Evolutionary conservation across 495 filamentous ascomycete species (phyloP).

Genomic region (Xylaria palmicola): DNA sequence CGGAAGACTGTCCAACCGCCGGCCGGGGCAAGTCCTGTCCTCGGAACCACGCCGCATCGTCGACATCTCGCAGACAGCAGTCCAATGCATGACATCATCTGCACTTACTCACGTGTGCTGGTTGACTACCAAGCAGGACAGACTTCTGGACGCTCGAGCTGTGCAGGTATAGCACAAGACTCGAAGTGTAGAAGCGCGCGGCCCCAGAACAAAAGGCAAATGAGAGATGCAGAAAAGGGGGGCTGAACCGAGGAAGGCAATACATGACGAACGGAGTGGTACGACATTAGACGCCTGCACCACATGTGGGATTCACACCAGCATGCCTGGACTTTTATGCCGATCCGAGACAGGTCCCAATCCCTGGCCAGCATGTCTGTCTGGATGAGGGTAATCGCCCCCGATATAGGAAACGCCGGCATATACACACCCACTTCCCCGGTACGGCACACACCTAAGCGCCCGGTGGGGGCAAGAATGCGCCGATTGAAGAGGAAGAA

Average conservation of each 20-base stretch:
- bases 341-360: background rate
- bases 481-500: background rate
- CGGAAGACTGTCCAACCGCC: too few relatives aligned
- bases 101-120: background rate
- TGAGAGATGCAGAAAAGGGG: conserved; percentile 1
- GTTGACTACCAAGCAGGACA: background rate
- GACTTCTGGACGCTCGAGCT: background rate
- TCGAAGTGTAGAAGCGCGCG: background rate
- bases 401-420: background rate
- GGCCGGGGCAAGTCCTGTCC: too few relatives aligned
- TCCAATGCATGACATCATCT: background rate
- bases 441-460: background rate
- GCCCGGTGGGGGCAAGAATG: conserved; percentile 7
- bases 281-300: conserved; percentile 3
- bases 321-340: background rate
- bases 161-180: background rate
- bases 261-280: background rate
- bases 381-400: conserved; percentile 3
- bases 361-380: background rate
- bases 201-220: conserved; percentile 1
- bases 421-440: background rate
- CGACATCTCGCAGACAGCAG: background rate
- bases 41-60: too few relatives aligned
- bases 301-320: background rate
- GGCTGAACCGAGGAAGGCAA: background rate